Conservation (phyloP, 2,329 filamentous ascomycete species). For the Chaetomium strumarium region DNA sequence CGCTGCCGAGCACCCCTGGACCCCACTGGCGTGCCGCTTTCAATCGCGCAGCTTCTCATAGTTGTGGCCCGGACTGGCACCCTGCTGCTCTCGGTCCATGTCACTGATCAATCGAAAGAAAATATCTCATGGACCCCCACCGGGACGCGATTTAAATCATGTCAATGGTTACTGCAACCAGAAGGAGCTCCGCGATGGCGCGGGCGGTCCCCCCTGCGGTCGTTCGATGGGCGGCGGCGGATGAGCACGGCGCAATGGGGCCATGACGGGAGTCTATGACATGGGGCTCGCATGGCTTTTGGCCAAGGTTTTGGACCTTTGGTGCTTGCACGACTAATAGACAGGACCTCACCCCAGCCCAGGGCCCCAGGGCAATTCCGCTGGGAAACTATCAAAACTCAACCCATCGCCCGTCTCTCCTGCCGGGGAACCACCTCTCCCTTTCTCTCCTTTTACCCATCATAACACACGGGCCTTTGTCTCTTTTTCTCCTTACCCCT, state of each 20-base stretch:
- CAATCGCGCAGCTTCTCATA: background rate
- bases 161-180: slow-evolving; percentile 19
- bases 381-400: slow-evolving; percentile 7
- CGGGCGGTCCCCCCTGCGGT: slow-evolving; percentile 9
- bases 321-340: no score
- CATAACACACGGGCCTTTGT: background rate
- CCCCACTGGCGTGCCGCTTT: slow-evolving; percentile 5
- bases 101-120: slow-evolving; percentile 7
- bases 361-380: background rate
- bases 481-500: background rate
- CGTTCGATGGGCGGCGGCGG: slow-evolving; percentile 2
- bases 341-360: background rate
- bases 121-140: slow-evolving; percentile 18
- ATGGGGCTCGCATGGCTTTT: background rate
- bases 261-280: background rate
- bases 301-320: background rate
- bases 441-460: background rate
- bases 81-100: background rate
- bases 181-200: slow-evolving; percentile 16
- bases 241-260: background rate
- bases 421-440: slow-evolving; percentile 1
- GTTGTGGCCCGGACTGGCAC: background rate
- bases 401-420: background rate
- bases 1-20: background rate
- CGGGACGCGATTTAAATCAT: slow-evolving; percentile 14